Percentiles rank a stretch among this genome's conserved stretches.
These are phyloP conservation scores for Mycena albidolilacea DNA, from an alignment of 768 basidiomycete genomes.

Conservation along the genomic window DNA sequence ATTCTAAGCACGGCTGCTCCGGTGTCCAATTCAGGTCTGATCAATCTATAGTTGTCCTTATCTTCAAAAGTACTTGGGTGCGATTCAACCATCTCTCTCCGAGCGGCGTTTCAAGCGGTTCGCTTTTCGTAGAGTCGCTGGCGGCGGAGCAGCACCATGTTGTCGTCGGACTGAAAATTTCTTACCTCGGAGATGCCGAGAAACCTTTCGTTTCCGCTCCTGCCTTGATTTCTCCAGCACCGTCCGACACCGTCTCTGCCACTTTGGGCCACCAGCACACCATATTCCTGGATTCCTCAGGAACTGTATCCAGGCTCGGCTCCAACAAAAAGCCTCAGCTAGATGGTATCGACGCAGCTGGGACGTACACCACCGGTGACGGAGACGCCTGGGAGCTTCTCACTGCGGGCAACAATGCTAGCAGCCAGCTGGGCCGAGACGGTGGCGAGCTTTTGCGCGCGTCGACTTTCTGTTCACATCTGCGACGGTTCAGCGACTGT, in stretches of 20 bases:
- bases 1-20: too few species aligned
- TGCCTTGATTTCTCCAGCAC: conserved; percentile 51
- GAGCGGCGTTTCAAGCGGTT: conserved; percentile 36
- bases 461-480: conserved; percentile 43
- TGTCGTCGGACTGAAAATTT: conserved; percentile 60
- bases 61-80: too few species aligned
- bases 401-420: conserved; percentile 69
- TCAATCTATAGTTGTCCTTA: too few species aligned
- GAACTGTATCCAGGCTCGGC: conserved; percentile 70
- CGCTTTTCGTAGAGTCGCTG: conserved; percentile 59
- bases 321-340: conserved; percentile 82
- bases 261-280: conserved; percentile 62
- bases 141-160: conserved; percentile 83
- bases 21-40: too few species aligned
- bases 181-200: conserved; percentile 72
- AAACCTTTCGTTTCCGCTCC: conserved; percentile 51
- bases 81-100: conserved; percentile 55
- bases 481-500: conserved; percentile 42
- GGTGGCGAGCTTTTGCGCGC: conserved; percentile 7
- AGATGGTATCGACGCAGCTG: conserved; percentile 53
- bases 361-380: conserved; percentile 65
- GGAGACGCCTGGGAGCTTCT: conserved; percentile 45
- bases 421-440: conserved; percentile 76
- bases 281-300: conserved; percentile 70
- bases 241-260: conserved; percentile 47